Conservation (phyloP, 2,329 filamentous ascomycete species). For the Neopestalotiopsis sp. region DNA sequence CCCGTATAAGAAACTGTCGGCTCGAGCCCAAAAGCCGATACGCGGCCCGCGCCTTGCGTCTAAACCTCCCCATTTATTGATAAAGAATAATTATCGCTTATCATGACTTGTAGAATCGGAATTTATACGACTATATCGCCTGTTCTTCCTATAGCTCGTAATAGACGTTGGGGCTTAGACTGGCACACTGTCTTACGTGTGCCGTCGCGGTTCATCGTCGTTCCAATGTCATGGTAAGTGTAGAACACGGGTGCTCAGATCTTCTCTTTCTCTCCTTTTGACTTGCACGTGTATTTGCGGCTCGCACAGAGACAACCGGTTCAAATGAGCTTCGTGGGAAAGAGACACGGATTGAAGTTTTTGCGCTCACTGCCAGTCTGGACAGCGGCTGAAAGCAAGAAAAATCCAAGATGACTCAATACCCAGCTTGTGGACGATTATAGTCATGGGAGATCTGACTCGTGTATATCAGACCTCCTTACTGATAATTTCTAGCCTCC, state of each 20-base stretch:
- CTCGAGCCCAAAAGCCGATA: not conserved
- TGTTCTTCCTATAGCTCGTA: not conserved
- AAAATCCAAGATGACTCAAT: not conserved
- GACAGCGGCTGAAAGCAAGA: not conserved
- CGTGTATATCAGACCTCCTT: not conserved
- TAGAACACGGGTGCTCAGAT: not conserved
- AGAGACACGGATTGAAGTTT: constrained; percentile 1
- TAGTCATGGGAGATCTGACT: no score
- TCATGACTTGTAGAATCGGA: not conserved
- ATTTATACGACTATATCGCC: not conserved
- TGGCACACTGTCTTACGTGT: constrained; percentile 8
- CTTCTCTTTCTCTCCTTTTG: not conserved
- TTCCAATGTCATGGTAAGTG: constrained; percentile 3
- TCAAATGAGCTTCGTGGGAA: not conserved
- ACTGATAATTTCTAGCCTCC: not conserved
- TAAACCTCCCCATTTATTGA: not conserved
- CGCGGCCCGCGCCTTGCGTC: not conserved
- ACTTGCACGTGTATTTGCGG: constrained; percentile 5
- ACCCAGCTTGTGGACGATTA: no score
- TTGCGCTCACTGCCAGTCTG: not conserved
- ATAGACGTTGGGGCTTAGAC: constrained; percentile 4
- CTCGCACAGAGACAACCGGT: not conserved
- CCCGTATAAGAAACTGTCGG: not conserved
- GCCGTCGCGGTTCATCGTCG: not conserved
- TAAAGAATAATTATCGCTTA: not conserved